Percentiles rank a stretch among this genome's conserved stretches.
phyloP scores from a whole-genome alignment of 208 protist species.

The Porcisia hertigi region DNA sequence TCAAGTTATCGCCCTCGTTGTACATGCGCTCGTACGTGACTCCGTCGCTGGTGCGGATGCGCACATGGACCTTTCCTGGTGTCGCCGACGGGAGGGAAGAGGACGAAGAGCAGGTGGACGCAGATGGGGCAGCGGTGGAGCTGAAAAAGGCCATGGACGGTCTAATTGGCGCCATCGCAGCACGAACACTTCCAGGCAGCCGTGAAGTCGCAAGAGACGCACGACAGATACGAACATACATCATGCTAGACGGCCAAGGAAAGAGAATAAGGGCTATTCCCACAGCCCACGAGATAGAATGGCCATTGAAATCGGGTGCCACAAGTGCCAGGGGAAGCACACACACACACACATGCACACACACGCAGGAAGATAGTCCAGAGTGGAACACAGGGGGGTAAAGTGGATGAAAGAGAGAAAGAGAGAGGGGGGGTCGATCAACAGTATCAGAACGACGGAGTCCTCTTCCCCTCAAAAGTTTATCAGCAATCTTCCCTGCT shows the following conservation, averaged over 20 bases:
- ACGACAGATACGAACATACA: background rate
- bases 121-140: background rate
- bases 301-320: background rate
- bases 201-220: background rate
- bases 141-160: background rate
- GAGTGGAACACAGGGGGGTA: too few relatives aligned
- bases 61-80: conserved; percentile 43
- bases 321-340: background rate
- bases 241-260: background rate
- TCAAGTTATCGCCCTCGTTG: conserved; percentile 66
- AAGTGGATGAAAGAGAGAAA: too few relatives aligned
- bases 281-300: too few relatives aligned
- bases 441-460: too few relatives aligned
- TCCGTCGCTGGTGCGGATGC: conserved; percentile 33
- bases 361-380: too few relatives aligned
- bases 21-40: conserved; percentile 17
- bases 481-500: background rate
- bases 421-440: too few relatives aligned
- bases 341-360: too few relatives aligned
- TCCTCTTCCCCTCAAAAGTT: background rate
- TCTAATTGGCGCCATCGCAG: background rate
- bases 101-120: background rate
- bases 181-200: background rate
- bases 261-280: background rate
- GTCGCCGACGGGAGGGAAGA: background rate